Percentiles rank a stretch among this genome's conserved stretches.
These are phyloP conservation scores for Pichia deserticola DNA, from an alignment of 805 yeast genomes.

Conservation along the genomic window DNA sequence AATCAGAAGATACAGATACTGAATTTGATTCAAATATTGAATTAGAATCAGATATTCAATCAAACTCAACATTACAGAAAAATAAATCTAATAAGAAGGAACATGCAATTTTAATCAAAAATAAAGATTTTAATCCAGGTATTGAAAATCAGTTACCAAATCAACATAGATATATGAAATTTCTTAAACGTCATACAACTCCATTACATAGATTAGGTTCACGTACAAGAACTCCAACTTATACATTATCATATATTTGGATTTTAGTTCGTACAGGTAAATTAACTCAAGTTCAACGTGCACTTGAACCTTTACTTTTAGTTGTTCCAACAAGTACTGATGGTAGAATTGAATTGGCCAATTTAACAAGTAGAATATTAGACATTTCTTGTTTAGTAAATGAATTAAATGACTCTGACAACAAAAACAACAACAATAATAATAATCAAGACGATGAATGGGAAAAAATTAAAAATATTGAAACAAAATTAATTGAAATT, in stretches of 20 bases:
- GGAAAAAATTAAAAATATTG: background rate
- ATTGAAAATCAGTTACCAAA: background rate
- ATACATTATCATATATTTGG: constrained; percentile 8
- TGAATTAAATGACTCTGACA: background rate
- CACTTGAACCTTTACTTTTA: constrained; percentile 5
- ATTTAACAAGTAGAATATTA: constrained; percentile 2
- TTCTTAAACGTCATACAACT: constrained; percentile 2
- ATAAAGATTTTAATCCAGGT: constrained; percentile 2
- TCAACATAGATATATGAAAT: constrained; percentile 3
- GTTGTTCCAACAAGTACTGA: constrained; percentile 8
- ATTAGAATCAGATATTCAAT: background rate
- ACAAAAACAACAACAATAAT: too few species aligned
- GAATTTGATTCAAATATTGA: background rate
- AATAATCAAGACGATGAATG: background rate
- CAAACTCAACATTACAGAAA: background rate
- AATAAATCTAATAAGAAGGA: background rate
- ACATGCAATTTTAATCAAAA: background rate
- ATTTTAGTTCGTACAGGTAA: constrained; percentile 2
- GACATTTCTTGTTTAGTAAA: constrained; percentile 1
- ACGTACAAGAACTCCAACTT: constrained; percentile 6
- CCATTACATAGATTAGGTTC: constrained; percentile 7
- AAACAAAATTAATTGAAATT: constrained; percentile 2
- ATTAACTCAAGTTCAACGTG: constrained; percentile 3
- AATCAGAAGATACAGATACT: background rate
- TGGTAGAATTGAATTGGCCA: constrained; percentile 6